Base-by-base conservation (phyloP, 202 grass and related monocot genomes). In the Setaria viridis region DNA sequence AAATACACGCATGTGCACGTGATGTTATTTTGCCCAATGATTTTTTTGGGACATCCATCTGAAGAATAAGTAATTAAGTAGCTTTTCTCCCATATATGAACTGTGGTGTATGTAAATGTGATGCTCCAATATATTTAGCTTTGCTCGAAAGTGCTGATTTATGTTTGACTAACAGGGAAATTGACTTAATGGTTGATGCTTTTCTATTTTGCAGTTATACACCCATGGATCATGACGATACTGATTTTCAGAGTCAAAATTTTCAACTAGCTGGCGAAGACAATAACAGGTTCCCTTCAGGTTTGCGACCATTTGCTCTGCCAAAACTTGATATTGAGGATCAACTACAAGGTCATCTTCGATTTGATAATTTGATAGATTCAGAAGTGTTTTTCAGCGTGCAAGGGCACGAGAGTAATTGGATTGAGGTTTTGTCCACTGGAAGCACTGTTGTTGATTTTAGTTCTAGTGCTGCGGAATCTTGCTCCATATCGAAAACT, bases 201-300 rank as follows among this genome's bases (percentile, higher is more conserved):
- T 80, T 19, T 79, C 43, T 57, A 68, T 87, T 19, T 78, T 77
- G 62, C 87, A 99, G 97, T 87, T 69, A 54, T 90, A 86, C 73
- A 97, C 89, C 94, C 87, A 99, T 99, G 97, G 97, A 99, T 91
- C 88, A 92, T 99, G 94, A 99, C 20, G 89, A 99, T 84, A 84
- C 68, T 84, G 90, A 97, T 81, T 94, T 99, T 94, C 89, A 97
- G 57, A 94, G 85, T 81, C 92, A 84, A 76, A 97, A 91, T 62
- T 94, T 97, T 85, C 90, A 97, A 82, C 64, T 94, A 97, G 87
- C 85, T 49, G 84, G 85, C 71, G 94, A 97, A 84, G 94, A 90
- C 29, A 91, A 62, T 56, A 87, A 64, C 72, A 96, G 85, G 78
- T 97, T 94, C 41, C 81, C 97, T 46, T 78, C 87, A 88, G 90